Base-by-base conservation (phyloP, 2,329 filamentous ascomycete species). In the Paraconiothyrium sp. region DNA sequence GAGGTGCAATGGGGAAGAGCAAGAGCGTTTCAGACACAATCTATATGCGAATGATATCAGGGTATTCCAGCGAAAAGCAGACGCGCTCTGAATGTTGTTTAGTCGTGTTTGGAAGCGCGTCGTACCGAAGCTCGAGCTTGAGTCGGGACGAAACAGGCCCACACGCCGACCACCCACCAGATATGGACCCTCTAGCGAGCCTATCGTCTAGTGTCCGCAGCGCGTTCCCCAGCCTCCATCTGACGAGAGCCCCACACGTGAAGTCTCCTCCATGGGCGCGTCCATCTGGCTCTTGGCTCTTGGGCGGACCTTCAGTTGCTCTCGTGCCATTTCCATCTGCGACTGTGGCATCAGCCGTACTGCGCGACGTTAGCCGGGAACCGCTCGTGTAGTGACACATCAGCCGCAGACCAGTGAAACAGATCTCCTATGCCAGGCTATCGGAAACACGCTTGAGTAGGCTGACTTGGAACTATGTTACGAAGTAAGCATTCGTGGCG, bases 191-290 rank as follows among this genome's bases (percentile, higher is more conserved):
- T 14, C 22, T 35, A 22, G 35, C 22, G 20, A 22, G 35, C 43
- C 14, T 46, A 24, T 46, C 43, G 3, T 20, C 22, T 54, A 43
- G 51, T 14, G 37, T 37, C 51, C 52, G 52, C 39, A 55, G 14
- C 52, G 52, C 52, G 39, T 46, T 24, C 37, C 27, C 51, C 50
- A 39, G 35, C 50, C 50, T 35, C 46, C 46, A 48, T 48, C 46
- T 48, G 24, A 48, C 46, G 46, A 32, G 34, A 46, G 27, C 24
- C 52, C 39, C 52, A 44, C 52, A 14, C 16, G 16, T 13, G 2
- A n/a, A 30, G 16, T 30, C 20, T 43, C 39, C 20, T 34, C 16
- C 14, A 13, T 14, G 7, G n/a, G 16, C 16, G 37, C 37, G 6
- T 34, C 10, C 11, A 13, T 20, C 39, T 13, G 20, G 3, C 16